Conservation (phyloP, 305 asterid genomes). For the Fraxinus greggii region DNA sequence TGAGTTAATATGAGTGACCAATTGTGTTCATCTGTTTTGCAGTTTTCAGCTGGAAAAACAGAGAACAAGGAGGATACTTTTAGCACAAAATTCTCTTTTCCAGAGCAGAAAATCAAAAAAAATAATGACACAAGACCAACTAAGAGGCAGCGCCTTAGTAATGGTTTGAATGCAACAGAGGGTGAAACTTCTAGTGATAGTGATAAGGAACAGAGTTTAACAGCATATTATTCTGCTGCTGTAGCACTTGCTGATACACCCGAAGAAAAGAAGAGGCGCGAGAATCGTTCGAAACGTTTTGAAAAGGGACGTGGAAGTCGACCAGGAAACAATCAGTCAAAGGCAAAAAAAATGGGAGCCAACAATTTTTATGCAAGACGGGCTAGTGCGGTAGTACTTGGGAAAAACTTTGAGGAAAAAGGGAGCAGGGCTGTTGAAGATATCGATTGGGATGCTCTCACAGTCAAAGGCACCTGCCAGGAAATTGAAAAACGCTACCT, state of each 20-base stretch:
- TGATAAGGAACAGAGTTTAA: constrained; percentile 71
- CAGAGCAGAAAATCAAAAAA: constrained; percentile 49
- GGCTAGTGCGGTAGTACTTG: constrained; percentile 60
- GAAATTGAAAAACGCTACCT: constrained; percentile 92
- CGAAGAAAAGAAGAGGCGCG: constrained; percentile 89
- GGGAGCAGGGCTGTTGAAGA: constrained; percentile 93
- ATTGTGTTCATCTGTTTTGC: constrained; percentile 34
- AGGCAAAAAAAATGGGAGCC: constrained; percentile 47
- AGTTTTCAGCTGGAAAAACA: constrained; percentile 61
- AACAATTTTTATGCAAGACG: constrained; percentile 54
- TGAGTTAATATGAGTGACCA: constrained; percentile 22
- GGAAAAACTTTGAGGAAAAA: constrained; percentile 73
- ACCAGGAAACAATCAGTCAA: constrained; percentile 37
- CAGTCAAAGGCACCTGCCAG: constrained; percentile 92
- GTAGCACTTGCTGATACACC: constrained; percentile 67
- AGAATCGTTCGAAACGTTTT: constrained; percentile 93
- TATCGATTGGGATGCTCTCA: constrained; percentile 96
- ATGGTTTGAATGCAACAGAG: constrained; percentile 42
- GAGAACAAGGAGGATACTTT: constrained; percentile 53
- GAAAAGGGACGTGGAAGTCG: constrained; percentile 75
- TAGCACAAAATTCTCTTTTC: constrained; percentile 49
- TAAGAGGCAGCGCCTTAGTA: constrained; percentile 79
- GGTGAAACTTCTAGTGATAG: constrained; percentile 84
- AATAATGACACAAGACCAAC: constrained; percentile 56
- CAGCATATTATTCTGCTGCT: constrained; percentile 73